phyloP scores from a whole-genome alignment of 345 rosid species.

The Hevea brasiliensis region DNA sequence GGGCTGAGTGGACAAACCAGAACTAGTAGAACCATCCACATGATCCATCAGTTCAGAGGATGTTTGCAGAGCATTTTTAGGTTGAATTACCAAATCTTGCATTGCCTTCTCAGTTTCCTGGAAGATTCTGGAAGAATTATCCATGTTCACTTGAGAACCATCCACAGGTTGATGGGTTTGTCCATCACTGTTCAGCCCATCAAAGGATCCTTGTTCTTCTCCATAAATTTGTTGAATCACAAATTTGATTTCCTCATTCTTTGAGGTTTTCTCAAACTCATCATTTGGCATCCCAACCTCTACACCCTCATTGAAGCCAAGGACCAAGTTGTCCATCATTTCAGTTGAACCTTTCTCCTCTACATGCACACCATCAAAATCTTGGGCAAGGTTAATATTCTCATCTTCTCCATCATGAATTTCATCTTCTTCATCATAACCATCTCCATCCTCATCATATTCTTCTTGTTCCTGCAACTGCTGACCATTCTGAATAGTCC shows the following conservation, averaged over 20 bases:
- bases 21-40: slow-evolving; percentile 39
- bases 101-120: slow-evolving; percentile 56
- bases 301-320: slow-evolving; percentile 87
- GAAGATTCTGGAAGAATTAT: slow-evolving; percentile 45
- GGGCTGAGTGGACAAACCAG: slow-evolving; percentile 36
- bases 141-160: slow-evolving; percentile 35
- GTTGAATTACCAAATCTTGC: slow-evolving; percentile 49
- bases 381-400: slow-evolving; percentile 50
- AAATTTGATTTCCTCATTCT: slow-evolving; percentile 46
- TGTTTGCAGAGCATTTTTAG: slow-evolving; percentile 35
- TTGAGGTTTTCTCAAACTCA: slow-evolving; percentile 63
- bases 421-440: slow-evolving; percentile 82
- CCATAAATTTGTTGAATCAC: slow-evolving; percentile 41
- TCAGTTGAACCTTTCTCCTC: slow-evolving; percentile 54
- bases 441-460: slow-evolving; percentile 93
- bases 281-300: slow-evolving; percentile 82
- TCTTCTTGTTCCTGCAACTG: slow-evolving; percentile 85
- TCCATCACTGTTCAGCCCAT: slow-evolving; percentile 39
- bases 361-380: slow-evolving; percentile 59
- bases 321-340: slow-evolving; percentile 57
- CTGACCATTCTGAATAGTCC: slow-evolving; percentile 66
- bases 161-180: slow-evolving; percentile 41
- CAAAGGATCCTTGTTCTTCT: slow-evolving; percentile 44
- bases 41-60: slow-evolving; percentile 42
- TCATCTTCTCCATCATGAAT: slow-evolving; percentile 67